phyloP scores from a whole-genome alignment of 208 protist species.

The Leishmania turanica region DNA sequence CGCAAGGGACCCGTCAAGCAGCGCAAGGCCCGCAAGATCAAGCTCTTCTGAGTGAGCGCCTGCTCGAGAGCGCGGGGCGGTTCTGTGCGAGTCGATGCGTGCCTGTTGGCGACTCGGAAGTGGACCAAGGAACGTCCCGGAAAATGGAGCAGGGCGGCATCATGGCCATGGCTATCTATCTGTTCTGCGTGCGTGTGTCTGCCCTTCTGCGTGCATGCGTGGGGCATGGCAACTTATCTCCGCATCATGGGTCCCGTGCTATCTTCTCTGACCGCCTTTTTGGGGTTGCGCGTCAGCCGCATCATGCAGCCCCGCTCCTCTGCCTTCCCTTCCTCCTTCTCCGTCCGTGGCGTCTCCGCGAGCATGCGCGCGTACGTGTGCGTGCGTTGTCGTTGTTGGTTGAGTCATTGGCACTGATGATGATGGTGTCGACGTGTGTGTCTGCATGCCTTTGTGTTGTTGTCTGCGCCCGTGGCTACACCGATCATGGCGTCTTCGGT shows the following conservation, averaged over 20 bases:
- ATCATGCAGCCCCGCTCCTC: neutral
- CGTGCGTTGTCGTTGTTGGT: neutral
- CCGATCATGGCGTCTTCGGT: neutral
- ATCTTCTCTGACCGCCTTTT: neutral
- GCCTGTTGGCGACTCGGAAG: neutral
- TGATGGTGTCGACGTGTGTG: neutral
- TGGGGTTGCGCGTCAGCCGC: neutral
- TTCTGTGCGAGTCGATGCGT: neutral
- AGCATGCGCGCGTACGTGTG: neutral
- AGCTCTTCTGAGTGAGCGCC: constrained; percentile 64
- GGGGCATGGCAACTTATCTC: neutral
- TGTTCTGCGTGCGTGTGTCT: neutral
- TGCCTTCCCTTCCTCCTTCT: neutral
- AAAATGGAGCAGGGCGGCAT: neutral
- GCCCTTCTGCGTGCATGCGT: neutral
- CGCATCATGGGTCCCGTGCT: neutral
- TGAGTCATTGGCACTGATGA: neutral
- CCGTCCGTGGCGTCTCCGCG: neutral
- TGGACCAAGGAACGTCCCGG: no score
- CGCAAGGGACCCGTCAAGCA: constrained; percentile 85
- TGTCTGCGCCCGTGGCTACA: neutral
- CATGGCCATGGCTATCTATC: neutral
- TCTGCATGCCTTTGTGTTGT: neutral
- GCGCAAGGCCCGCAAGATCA: constrained; percentile 91
- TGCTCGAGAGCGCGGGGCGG: neutral